phyloP scores from a whole-genome alignment of 257 asterid species.

The Osmanthus fragrans region DNA sequence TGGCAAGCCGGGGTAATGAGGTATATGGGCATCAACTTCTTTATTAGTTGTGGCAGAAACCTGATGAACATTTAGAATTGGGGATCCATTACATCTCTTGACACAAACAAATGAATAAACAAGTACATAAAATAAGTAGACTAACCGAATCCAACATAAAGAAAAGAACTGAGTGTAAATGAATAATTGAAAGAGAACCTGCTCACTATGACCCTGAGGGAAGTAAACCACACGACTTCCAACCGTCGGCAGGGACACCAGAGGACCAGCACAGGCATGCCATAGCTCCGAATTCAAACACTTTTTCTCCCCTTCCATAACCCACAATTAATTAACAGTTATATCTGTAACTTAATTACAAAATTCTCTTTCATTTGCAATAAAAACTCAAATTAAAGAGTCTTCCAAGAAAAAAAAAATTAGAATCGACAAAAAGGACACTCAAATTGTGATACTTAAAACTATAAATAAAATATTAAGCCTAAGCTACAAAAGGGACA shows the following conservation, averaged over 20 bases:
- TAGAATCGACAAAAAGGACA: conserved; percentile 26
- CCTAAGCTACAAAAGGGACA: conserved; percentile 19
- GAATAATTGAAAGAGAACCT: conserved; percentile 46
- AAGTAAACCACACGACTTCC: conserved; percentile 97
- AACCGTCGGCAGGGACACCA: conserved; percentile 82
- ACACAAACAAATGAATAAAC: not conserved
- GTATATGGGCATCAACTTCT: conserved; percentile 92
- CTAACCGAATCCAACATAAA: conserved; percentile 1
- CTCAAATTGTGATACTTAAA: conserved; percentile 14
- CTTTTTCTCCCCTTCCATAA: conserved; percentile 81
- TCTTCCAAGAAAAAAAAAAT: conserved; percentile 36
- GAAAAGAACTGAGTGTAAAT: conserved; percentile 4
- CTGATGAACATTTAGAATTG: conserved; percentile 46
- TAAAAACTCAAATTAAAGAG: not conserved
- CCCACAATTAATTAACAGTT: conserved; percentile 25
- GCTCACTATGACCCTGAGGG: conserved; percentile 99
- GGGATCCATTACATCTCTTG: conserved; percentile 28
- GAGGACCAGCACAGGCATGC: conserved; percentile 99
- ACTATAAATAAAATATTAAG: not conserved
- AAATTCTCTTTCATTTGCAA: not conserved
- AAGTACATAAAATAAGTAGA: not conserved
- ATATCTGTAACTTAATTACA: not conserved
- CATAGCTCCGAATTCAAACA: conserved; percentile 95
- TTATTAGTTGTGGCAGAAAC: conserved; percentile 96
- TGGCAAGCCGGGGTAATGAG: conserved; percentile 86